Evolutionary conservation across 768 basidiomycete species (phyloP).

Genomic region (Pulveroboletus sp.): DNA sequence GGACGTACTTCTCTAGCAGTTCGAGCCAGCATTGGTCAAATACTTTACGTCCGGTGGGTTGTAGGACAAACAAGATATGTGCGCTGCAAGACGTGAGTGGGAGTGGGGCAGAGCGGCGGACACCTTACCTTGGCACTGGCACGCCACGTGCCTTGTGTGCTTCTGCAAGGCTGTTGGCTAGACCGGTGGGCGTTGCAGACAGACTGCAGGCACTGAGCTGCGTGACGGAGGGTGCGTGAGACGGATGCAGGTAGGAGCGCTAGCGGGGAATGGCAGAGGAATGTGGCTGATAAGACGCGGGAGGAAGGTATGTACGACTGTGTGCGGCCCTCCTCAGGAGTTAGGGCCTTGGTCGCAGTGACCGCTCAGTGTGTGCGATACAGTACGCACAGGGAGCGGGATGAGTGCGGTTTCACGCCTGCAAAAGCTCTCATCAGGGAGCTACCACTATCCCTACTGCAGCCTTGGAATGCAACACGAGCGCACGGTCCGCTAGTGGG

Average conservation of each 20-base stretch:
- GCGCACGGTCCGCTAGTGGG: no score
- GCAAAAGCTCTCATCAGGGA: no score
- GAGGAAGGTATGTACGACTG: constrained; percentile 79
- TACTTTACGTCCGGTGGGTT: constrained; percentile 84
- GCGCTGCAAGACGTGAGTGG: constrained; percentile 32
- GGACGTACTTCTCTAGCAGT: constrained; percentile 65
- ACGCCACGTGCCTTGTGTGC: constrained; percentile 75
- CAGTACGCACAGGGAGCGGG: no score
- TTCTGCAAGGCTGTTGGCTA: constrained; percentile 72
- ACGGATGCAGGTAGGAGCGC: constrained; percentile 86
- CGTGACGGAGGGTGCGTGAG: constrained; percentile 65
- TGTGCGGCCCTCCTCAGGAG: no score
- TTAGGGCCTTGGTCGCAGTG: no score
- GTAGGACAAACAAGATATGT: constrained; percentile 82
- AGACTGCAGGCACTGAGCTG: constrained; percentile 63
- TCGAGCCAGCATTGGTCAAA: constrained; percentile 90
- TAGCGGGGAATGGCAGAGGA: constrained; percentile 80
- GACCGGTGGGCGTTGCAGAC: constrained; percentile 75
- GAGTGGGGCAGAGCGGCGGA: not conserved
- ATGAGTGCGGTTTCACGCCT: no score
- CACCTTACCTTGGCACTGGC: constrained; percentile 42
- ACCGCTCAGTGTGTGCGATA: no score
- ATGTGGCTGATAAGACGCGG: constrained; percentile 40
- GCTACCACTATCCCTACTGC: no score
- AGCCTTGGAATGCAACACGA: no score